Evolutionary conservation across 306 rosid genomes (phyloP), one percentile per base, ranked within the genome.

Genomic region (Cyclanthera cordifolia): DNA sequence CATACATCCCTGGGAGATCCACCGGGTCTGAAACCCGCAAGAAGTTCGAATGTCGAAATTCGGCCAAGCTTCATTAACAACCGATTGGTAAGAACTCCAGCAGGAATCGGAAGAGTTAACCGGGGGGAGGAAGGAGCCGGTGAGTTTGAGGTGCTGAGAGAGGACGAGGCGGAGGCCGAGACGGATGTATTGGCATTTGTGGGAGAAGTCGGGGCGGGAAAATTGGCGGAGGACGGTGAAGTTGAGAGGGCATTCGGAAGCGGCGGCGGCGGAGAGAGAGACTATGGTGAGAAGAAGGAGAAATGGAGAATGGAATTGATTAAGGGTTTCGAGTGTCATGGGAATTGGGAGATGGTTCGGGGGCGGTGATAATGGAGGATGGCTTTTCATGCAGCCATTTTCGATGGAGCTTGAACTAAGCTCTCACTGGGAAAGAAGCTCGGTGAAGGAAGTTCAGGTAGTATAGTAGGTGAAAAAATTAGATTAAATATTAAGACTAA

Each of bases 1-100:
- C 90, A 81, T 78, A 77, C 96, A 93, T 0, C 96, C 98, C 21
- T 86, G 72, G 73, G 73, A 67, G 72, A 84, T 84, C 88, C 88
- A 84, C 16, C 67, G 37, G 57, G 88, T 81, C 5, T 72, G n/a
- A 70, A 74, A 84, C 19, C 88, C 88, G 19, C 88, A 84, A 15
- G 76, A 51, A 54, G 73, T 16, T 10, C 80, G 79, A 25, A 84
- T 79, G 19, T 84, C 72, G 64, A 81, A 84, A 41, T 39, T 24
- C 39, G 80, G 43, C 67, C 16, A 1, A 72, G 49, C 28, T 1
- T 50, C 11, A 30, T 17, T 21, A 53, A 49, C 50, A 10, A 77
- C 68, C 45, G 52, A 0, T n/a, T 84, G 84, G 72, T 71, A 81
- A 12, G 45, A 74, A 37, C n/a, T 10, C 88, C 88, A 84, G 82